Conservation (phyloP, 331 rosid species). For the Cydonia oblonga region DNA sequence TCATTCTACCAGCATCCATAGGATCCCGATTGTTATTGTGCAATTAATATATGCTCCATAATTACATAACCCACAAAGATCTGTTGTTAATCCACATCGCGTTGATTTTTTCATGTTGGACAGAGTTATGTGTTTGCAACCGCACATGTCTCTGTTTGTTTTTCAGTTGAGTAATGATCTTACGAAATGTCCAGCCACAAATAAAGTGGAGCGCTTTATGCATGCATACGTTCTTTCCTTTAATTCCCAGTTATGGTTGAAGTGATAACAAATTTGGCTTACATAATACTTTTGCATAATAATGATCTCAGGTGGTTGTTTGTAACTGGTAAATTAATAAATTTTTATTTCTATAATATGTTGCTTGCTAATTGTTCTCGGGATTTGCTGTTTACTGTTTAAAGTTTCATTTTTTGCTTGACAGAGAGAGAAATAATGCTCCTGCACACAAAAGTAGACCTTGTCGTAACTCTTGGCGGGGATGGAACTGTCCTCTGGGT, state of each 20-base stretch:
- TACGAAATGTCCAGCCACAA: not conserved
- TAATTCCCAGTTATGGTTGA: not conserved
- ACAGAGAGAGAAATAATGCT: conserved; percentile 47
- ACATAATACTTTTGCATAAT: not conserved
- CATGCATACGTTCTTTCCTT: not conserved
- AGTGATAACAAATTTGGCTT: not conserved
- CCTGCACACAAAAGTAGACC: conserved; percentile 82
- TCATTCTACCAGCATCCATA: not conserved
- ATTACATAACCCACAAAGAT: not conserved
- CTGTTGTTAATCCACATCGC: not conserved
- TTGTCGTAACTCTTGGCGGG: conserved; percentile 89
- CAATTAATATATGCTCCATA: not conserved
- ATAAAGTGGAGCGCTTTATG: not conserved
- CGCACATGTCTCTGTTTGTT: not conserved
- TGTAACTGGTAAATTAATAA: not conserved
- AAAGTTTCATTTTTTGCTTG: conserved; percentile 12
- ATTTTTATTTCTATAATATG: not conserved
- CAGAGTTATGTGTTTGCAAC: not conserved
- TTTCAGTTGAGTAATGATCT: not conserved
- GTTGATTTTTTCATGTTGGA: not conserved
- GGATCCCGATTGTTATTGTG: not conserved
- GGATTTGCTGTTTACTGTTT: conserved; percentile 2
- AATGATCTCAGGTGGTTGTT: not conserved
- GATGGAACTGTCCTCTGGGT: conserved; percentile 99
- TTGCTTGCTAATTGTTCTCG: not conserved